Conservation (phyloP, 2,329 filamentous ascomycete species). For the Coniochaeta sp. region DNA sequence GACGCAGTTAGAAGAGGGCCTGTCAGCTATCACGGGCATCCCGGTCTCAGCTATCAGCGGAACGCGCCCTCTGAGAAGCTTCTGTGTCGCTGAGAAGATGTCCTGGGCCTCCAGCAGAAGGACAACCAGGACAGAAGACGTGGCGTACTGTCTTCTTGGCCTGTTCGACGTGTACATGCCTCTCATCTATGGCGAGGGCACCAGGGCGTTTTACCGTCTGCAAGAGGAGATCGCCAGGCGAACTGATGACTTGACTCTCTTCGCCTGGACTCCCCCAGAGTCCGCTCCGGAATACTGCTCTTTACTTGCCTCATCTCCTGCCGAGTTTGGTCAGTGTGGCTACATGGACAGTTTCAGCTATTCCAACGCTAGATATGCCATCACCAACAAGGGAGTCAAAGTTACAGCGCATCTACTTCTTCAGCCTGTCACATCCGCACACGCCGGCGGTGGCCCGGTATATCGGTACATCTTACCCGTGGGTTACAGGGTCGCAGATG, state of each 20-base stretch:
- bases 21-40: slow-evolving; percentile 2
- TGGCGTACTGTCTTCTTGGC: slow-evolving; percentile 35
- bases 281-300: not conserved
- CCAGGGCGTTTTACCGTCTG: slow-evolving; percentile 21
- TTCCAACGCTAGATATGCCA: not conserved
- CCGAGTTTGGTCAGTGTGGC: not conserved
- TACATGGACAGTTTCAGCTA: not conserved
- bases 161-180: slow-evolving; percentile 37
- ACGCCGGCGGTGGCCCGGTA: not conserved
- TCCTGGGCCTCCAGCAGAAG: slow-evolving; percentile 26
- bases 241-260: slow-evolving; percentile 1
- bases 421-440: not conserved
- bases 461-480: not conserved
- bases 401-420: not conserved
- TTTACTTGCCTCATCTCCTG: not conserved
- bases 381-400: not conserved
- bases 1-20: slow-evolving; percentile 10
- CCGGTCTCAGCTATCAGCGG: not conserved
- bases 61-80: not conserved
- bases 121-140: slow-evolving; percentile 29
- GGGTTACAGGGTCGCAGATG: not conserved
- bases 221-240: slow-evolving; percentile 26
- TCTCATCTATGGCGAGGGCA: slow-evolving; percentile 22
- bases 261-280: not conserved
- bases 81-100: slow-evolving; percentile 27